Conservation (phyloP, 169 alveolate species). For the Hammondia hammondi region DNA sequence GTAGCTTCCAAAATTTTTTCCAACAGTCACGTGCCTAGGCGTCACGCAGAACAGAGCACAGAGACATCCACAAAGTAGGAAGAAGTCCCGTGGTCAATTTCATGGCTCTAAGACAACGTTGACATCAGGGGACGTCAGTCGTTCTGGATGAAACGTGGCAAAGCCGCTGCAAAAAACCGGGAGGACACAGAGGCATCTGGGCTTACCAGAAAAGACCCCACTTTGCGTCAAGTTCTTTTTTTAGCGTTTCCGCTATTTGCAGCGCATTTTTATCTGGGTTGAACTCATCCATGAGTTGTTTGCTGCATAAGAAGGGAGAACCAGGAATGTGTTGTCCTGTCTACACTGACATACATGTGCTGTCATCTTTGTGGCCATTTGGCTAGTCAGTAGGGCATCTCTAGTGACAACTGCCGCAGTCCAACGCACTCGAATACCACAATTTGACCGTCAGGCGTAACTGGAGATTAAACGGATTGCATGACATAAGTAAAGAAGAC, state of each 20-base stretch:
- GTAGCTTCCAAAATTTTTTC: constrained; percentile 85
- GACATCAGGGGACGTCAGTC: not conserved
- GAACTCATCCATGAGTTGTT: constrained; percentile 14
- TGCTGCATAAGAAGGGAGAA: not conserved
- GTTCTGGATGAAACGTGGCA: not conserved
- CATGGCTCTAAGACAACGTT: not conserved
- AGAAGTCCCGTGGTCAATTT: not conserved
- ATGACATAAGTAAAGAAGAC: not conserved
- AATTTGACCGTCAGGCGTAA: too few species aligned
- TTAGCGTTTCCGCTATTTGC: constrained; percentile 79
- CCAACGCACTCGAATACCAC: too few species aligned
- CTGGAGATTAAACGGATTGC: too few species aligned
- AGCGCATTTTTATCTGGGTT: constrained; percentile 19
- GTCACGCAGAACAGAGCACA: not conserved
- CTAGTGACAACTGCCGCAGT: too few species aligned
- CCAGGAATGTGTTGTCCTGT: too few species aligned
- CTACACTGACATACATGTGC: too few species aligned
- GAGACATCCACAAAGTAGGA: too few species aligned
- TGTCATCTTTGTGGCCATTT: too few species aligned
- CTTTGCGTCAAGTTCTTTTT: constrained; percentile 84
- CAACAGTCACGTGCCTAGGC: constrained; percentile 83
- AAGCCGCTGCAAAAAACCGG: not conserved
- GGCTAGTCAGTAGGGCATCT: too few species aligned
- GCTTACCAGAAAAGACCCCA: constrained; percentile 86
- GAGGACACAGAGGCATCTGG: not conserved